phyloP scores from a whole-genome alignment of 257 asterid genomes.

The Solanum phureja region DNA sequence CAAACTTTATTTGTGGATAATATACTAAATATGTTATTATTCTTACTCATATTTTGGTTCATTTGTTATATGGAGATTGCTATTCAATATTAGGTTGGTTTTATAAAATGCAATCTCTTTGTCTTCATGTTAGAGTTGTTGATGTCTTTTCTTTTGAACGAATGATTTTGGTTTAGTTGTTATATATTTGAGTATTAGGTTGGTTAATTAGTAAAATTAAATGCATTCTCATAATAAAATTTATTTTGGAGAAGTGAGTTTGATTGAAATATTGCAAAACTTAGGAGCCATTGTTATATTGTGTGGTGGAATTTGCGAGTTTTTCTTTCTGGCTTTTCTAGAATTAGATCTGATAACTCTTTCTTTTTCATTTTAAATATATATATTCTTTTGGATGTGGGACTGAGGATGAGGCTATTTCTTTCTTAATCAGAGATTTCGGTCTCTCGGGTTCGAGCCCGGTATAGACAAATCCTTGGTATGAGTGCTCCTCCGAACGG shows the following conservation, averaged over 20 bases:
- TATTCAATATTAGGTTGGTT: background rate
- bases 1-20: background rate
- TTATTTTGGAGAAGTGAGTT: background rate
- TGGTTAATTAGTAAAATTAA: background rate
- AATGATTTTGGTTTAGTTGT: background rate
- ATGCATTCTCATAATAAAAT: background rate
- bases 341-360: no score
- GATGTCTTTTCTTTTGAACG: background rate
- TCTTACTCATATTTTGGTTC: background rate
- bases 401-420: fast-evolving
- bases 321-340: no score
- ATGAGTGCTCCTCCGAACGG: no score
- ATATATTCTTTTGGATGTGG: no score
- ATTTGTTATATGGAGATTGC: background rate
- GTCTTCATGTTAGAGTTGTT: background rate
- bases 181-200: background rate
- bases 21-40: background rate
- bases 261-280: no score
- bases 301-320: background rate
- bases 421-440: fast-evolving
- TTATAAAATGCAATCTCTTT: background rate
- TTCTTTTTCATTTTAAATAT: no score
- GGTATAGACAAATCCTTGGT: no score
- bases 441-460: no score
- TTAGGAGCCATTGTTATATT: background rate